Percentiles rank a stretch among this genome's conserved stretches.
These are phyloP conservation scores for Vachellia collinsii DNA, from an alignment of 306 rosid species.

Conservation along the genomic window DNA sequence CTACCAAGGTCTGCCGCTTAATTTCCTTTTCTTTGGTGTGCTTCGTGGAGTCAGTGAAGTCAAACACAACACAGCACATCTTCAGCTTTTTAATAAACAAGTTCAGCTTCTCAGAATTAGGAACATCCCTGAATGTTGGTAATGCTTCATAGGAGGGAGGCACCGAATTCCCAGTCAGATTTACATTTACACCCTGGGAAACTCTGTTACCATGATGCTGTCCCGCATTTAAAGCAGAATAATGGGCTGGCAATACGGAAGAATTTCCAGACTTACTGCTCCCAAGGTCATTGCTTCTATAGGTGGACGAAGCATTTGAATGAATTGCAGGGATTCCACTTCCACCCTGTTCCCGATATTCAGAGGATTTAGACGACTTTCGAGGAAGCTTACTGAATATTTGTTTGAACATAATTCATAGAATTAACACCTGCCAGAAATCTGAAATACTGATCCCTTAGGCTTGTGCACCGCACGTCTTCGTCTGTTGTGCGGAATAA, in stretches of 20 bases:
- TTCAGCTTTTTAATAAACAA: slow-evolving; percentile 64
- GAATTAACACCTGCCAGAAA: slow-evolving; percentile 28
- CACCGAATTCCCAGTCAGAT: slow-evolving; percentile 44
- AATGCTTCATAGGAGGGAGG: slow-evolving; percentile 54
- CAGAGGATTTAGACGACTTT: slow-evolving; percentile 58
- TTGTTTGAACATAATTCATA: slow-evolving; percentile 57
- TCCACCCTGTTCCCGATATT: slow-evolving; percentile 47
- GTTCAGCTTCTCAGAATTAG: slow-evolving; percentile 59
- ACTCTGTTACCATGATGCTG: slow-evolving; percentile 43
- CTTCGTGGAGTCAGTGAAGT: slow-evolving; percentile 67
- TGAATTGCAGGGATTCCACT: slow-evolving; percentile 35
- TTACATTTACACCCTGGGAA: slow-evolving; percentile 39
- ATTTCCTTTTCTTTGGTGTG: slow-evolving; percentile 69
- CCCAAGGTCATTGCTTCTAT: slow-evolving; percentile 48
- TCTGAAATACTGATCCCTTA: slow-evolving; percentile 25
- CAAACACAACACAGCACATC: slow-evolving; percentile 62
- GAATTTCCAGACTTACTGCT: slow-evolving; percentile 46
- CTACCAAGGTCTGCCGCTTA: slow-evolving; percentile 64
- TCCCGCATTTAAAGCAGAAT: slow-evolving; percentile 48
- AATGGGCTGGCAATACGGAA: slow-evolving; percentile 41
- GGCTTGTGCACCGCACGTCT: neutral
- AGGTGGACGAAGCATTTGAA: slow-evolving; percentile 44
- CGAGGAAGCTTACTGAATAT: slow-evolving; percentile 59
- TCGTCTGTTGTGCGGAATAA: neutral
- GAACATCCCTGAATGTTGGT: slow-evolving; percentile 66